Evolutionary conservation across 169 alveolate genomes (phyloP).

Genomic region (Plasmodium cynomolgi): DNA sequence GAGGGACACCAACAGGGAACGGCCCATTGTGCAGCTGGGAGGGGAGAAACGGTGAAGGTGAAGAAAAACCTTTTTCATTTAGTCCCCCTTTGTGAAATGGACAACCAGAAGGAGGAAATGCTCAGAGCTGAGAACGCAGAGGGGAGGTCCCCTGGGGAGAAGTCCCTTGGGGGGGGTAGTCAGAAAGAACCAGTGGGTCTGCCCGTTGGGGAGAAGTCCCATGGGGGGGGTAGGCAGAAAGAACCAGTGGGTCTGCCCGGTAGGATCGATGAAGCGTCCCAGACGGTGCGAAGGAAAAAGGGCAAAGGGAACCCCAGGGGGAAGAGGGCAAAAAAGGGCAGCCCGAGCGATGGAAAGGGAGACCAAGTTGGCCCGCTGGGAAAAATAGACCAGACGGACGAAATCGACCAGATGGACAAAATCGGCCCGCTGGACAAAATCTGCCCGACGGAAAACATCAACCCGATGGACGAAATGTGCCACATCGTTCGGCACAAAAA

Average conservation of each 20-base stretch:
- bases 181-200: not conserved
- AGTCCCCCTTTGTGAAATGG: not conserved
- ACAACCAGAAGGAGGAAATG: not conserved
- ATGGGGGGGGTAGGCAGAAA: not conserved
- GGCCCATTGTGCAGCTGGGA: not conserved
- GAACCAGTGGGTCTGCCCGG: not conserved
- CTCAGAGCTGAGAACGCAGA: not conserved
- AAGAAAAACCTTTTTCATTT: not conserved
- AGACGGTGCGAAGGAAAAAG: not conserved
- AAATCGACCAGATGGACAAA: not conserved
- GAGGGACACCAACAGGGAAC: too few relatives aligned
- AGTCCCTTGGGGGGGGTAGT: not conserved
- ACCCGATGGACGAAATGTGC: conserved; percentile 1
- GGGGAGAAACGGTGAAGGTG: not conserved
- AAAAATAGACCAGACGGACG: not conserved
- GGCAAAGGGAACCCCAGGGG: not conserved
- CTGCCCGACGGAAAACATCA: too few relatives aligned
- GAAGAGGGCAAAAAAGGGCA: not conserved
- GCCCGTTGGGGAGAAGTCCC: not conserved
- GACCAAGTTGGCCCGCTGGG: not conserved
- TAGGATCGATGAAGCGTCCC: not conserved
- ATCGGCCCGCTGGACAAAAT: not conserved
- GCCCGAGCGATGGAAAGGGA: not conserved
- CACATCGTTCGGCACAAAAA: conserved; percentile 7
- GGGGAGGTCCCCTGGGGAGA: not conserved